These are phyloP conservation scores for Trichoderma gracile DNA, from an alignment of 2,329 filamentous ascomycete genomes.

Conservation along the genomic window DNA sequence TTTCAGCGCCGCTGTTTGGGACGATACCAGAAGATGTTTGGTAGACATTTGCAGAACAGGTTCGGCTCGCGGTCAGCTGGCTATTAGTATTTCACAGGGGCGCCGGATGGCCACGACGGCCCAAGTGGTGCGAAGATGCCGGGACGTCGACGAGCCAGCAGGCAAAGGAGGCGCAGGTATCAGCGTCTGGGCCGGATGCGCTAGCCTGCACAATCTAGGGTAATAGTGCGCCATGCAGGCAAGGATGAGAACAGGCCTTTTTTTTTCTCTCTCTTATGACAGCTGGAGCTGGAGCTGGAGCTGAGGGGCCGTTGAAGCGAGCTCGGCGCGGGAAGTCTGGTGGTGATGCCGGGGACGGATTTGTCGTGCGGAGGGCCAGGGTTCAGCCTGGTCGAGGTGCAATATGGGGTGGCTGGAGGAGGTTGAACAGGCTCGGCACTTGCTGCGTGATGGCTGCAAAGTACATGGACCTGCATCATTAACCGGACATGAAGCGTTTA, in stretches of 20 bases:
- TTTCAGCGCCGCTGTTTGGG: background rate
- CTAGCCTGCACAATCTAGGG: conserved; percentile 19
- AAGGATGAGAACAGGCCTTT: background rate
- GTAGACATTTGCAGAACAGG: background rate
- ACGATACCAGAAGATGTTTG: background rate
- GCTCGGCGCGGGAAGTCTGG: too few species aligned
- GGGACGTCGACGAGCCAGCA: conserved; percentile 7
- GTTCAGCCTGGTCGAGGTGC: too few species aligned
- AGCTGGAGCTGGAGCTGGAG: background rate
- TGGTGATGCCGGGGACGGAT: too few species aligned
- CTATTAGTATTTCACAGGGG: background rate
- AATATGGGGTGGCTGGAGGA: too few species aligned
- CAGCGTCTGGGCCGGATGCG: background rate
- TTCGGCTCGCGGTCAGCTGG: background rate
- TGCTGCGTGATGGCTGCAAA: too few species aligned
- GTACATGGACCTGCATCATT: too few species aligned
- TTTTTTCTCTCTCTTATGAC: background rate
- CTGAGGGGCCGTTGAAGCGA: conserved; percentile 3
- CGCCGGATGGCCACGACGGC: background rate
- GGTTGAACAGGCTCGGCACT: too few species aligned
- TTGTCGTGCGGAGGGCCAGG: too few species aligned
- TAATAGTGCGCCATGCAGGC: conserved; percentile 20
- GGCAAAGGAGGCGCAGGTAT: conserved; percentile 16
- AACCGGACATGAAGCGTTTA: too few species aligned
- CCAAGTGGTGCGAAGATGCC: background rate